Conservation (phyloP, 2,329 filamentous ascomycete species). For the Epichloe glyceriae region DNA sequence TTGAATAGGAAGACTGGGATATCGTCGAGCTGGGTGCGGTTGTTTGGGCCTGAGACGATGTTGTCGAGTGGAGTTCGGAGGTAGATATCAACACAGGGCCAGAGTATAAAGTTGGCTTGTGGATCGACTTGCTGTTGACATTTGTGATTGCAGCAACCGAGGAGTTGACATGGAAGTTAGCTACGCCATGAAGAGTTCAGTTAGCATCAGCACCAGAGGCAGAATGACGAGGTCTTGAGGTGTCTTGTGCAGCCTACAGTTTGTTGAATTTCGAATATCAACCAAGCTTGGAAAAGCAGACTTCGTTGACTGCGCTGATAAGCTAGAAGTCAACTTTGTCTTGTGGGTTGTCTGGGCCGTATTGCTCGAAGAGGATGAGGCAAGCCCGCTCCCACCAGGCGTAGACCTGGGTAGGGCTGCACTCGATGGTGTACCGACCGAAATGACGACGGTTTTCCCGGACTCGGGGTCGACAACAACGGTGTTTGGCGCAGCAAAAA, state of each 20-base stretch:
- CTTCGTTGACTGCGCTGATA: constrained; percentile 7
- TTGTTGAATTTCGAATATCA: constrained; percentile 13
- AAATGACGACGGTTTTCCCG: constrained; percentile 23
- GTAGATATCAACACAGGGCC: background rate
- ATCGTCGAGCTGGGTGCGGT: background rate
- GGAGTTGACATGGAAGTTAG: constrained; percentile 4
- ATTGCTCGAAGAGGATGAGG: constrained; percentile 6
- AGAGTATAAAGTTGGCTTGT: background rate
- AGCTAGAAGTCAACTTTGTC: constrained; percentile 6
- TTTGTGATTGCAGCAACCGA: constrained; percentile 1
- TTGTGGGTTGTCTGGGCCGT: background rate
- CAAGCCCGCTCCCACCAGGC: constrained; percentile 11
- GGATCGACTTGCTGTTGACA: constrained; percentile 1
- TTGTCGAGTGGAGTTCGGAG: background rate
- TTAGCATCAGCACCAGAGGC: background rate
- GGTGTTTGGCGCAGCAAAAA: constrained; percentile 25
- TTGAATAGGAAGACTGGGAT: background rate
- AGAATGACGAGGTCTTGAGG: background rate
- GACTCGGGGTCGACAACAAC: constrained; percentile 23
- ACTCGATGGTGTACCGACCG: constrained; percentile 13
- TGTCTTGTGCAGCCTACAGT: constrained; percentile 8
- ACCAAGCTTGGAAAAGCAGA: constrained; percentile 7
- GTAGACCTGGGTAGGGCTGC: constrained; percentile 13
- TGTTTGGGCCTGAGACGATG: background rate
- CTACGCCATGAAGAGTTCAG: background rate